Base-by-base conservation (phyloP, 441 rosid genomes). In the Croton laevigatus region DNA sequence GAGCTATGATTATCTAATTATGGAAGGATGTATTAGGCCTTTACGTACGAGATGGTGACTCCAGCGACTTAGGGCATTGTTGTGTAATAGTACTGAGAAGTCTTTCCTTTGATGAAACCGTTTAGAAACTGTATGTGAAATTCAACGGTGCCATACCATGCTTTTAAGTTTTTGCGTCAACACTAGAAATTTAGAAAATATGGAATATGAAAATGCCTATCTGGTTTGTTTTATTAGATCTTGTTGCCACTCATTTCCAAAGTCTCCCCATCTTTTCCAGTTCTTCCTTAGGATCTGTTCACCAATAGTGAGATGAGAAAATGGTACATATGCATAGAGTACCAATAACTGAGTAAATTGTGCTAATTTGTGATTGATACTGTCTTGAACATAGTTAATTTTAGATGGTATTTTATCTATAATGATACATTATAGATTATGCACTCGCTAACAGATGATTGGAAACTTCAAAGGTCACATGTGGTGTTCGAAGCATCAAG, bases 401-500 rank as follows among this genome's bases (percentile, higher is more conserved):
- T 19, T 71, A 36, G 52, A 55, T 71, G 20, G 27, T 70, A 13
- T 10, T 48, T n/a, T 74, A 71, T 72, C 44, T 71, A 64, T 77
- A 75, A 77, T 65, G 71, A 72, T 61, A 72, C 71, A 34, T 66
- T 69, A 71, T 61, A 68, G 72, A 71, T 75, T 76, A 75, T 76
- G 76, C 74, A 75, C 76, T 67, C 65, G 62, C 82, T 86, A 82
- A 84, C 76, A 68, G 75, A 77, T 81, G 76, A 73, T 81, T 78
- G 81, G 73, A 68, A 79, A 80, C 78, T 83, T 82, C 66, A 70
- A 82, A 96, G 99, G 97, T 96, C 66, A 81, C 93, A 79, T 93
- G 94, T 75, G 98, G 96, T 64, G 84, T 61, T 66, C 96, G 96
- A 80, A 93, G 96, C 85, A 87, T 96, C 82, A 88, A 86, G 73